Evolutionary conservation across 2,329 filamentous ascomycete species (phyloP).

Genomic region (Cyphellophora attinorum): DNA sequence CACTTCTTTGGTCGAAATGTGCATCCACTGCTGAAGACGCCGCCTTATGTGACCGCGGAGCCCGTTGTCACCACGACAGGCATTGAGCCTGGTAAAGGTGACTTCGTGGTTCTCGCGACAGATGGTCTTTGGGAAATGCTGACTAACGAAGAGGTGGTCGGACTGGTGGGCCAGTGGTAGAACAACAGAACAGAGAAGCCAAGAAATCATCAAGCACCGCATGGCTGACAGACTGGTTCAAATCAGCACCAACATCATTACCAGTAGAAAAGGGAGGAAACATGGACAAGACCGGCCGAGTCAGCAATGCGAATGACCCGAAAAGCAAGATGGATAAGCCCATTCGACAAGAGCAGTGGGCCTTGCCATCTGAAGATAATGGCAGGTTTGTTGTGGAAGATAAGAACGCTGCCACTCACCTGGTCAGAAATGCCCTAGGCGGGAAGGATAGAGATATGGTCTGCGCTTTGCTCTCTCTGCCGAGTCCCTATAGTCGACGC

Average conservation of each 20-base stretch:
- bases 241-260: constrained; percentile 42
- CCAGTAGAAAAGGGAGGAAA: constrained; percentile 61
- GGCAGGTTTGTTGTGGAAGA: constrained; percentile 84
- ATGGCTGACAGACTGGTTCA: constrained; percentile 56
- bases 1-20: constrained; percentile 82
- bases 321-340: constrained; percentile 41
- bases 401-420: constrained; percentile 90
- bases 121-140: constrained; percentile 99
- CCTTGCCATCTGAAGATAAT: constrained; percentile 57
- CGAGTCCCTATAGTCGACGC: constrained; percentile 79
- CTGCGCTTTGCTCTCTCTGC: constrained; percentile 80
- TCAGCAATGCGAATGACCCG: constrained; percentile 6
- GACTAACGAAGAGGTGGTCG: constrained; percentile 95
- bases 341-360: constrained; percentile 85
- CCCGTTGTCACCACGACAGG: constrained; percentile 89
- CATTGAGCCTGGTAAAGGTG: constrained; percentile 77
- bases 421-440: constrained; percentile 88
- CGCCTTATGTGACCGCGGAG: constrained; percentile 94
- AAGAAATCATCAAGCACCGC: constrained; percentile 33
- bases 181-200: constrained; percentile 50
- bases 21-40: constrained; percentile 70
- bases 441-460: constrained; percentile 91
- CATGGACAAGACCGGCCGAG: constrained; percentile 48
- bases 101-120: constrained; percentile 93
- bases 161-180: constrained; percentile 94